Base-by-base conservation (phyloP, 148 eudicot species). In the Chenopodium berlandieri region DNA sequence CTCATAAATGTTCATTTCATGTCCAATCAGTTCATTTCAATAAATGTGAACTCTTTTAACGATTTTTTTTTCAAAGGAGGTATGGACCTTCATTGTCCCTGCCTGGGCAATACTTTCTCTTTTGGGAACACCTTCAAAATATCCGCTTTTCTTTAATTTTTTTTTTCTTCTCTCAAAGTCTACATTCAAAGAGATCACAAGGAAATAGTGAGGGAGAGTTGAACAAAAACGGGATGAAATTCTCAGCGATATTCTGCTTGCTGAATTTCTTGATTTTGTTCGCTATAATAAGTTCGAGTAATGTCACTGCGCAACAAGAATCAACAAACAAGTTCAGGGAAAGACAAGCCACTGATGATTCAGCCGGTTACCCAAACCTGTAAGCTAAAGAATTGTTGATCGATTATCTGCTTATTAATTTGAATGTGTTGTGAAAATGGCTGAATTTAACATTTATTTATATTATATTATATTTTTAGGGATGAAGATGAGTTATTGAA, bases 401-500 rank as follows among this genome's bases (percentile, higher is more conserved):
- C 0, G 16, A 22, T 74, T 65, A 2, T 47, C 50, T 73, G 25
- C 2, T 70, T 30, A n/a, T 7, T 25, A 2, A 47, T 74, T 71
- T 46, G 25, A 19, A 32, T 9, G 9, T 40, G 32, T 22, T 66
- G 1, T 74, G 77, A 37, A 72, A n/a, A 34, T 71, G 74, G 56
- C 31, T 60, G 23, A 30, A 69, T 31, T 44, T 27, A 37, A 37
- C 7, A 5, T 37, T 37, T 37, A 37, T 37, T 37, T 37, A 37
- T 37, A 37, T 58, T 37, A 37, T 37, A 37, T 58, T 30, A 75
- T 20, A 16, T 4, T 69, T 78, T 60, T 56, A 97, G 99, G 82
- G 98, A 97, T 58, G 99, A 94, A 84, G 91, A 91, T 81, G 98
- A 89, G 54, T 81, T 94, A 84, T 82, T 94, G 89, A 94, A 97